A percentile compares a stretch with the other conserved stretches of the same genome.
Evolutionary conservation across 495 filamentous ascomycete species (phyloP).

Genomic region (Penicillium bialowiezense): DNA sequence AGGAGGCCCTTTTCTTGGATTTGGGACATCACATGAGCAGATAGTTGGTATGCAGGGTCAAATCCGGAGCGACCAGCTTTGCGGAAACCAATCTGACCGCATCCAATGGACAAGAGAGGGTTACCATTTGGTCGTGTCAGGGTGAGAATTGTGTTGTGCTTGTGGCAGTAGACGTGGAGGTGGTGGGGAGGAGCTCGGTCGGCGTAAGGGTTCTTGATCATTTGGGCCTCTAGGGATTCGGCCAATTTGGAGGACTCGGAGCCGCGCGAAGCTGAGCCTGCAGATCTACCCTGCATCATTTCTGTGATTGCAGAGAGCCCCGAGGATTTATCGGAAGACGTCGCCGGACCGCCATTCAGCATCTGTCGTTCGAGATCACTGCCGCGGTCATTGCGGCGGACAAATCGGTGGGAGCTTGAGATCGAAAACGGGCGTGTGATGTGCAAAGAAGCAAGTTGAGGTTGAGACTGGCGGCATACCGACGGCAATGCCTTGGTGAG

Average conservation of each 20-base stretch:
- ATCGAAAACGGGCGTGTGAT: constrained; percentile 30
- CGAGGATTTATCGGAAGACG: constrained; percentile 17
- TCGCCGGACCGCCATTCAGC: constrained; percentile 19
- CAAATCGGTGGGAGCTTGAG: constrained; percentile 8
- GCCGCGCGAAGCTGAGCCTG: constrained; percentile 11
- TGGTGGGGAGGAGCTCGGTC: constrained; percentile 60
- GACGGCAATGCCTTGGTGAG: constrained; percentile 36
- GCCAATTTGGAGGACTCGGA: constrained; percentile 33
- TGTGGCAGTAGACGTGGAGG: constrained; percentile 79
- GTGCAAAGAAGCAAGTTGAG: constrained; percentile 13
- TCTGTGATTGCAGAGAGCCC: constrained; percentile 31
- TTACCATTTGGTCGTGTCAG: constrained; percentile 76
- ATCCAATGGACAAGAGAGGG: constrained; percentile 68
- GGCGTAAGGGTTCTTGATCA: constrained; percentile 38
- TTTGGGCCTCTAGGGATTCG: constrained; percentile 36
- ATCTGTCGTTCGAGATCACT: constrained; percentile 32
- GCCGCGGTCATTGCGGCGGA: constrained; percentile 10
- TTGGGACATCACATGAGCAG: constrained; percentile 70
- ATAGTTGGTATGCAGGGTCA: constrained; percentile 91
- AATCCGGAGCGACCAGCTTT: constrained; percentile 75
- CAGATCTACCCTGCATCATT: constrained; percentile 30
- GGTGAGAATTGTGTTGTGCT: constrained; percentile 93
- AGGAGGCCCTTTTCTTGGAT: constrained; percentile 75
- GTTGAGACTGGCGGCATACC: constrained; percentile 30
- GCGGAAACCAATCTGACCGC: constrained; percentile 83